phyloP scores from a whole-genome alignment of 2,329 filamentous ascomycete species.

The Trichoderma pleuroti region DNA sequence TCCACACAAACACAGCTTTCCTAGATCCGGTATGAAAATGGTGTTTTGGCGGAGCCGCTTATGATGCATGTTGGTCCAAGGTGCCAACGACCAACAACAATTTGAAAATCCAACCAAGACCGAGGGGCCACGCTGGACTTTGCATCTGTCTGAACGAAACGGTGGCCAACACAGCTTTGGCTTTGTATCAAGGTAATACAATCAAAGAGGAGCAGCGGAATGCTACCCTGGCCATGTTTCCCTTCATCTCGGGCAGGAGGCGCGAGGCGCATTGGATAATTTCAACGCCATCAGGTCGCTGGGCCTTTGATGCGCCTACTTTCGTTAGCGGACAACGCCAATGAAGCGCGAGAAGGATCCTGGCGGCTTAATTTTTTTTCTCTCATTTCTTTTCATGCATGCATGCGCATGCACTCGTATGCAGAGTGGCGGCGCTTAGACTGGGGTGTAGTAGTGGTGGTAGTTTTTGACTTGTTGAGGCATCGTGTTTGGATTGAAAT shows the following conservation, averaged over 20 bases:
- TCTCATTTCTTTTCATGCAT: neutral
- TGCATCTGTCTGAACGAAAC: neutral
- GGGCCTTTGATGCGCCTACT: neutral
- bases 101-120: neutral
- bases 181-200: neutral
- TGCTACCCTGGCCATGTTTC: neutral
- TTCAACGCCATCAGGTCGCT: neutral
- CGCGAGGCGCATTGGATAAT: neutral
- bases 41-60: slow-evolving; percentile 13
- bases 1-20: slow-evolving; percentile 1
- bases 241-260: neutral
- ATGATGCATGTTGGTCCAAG: slow-evolving; percentile 7
- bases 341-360: slow-evolving; percentile 13
- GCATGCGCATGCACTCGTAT: slow-evolving; percentile 7
- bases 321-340: neutral
- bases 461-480: neutral
- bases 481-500: neutral
- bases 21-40: neutral
- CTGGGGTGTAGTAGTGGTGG: slow-evolving; percentile 10
- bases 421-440: slow-evolving; percentile 18
- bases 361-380: neutral
- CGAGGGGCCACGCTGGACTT: neutral
- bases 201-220: neutral
- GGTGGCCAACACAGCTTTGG: neutral
- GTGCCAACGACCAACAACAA: slow-evolving; percentile 9